Conservation (phyloP, 495 filamentous ascomycete species). For the Penicillium coprophilum region DNA sequence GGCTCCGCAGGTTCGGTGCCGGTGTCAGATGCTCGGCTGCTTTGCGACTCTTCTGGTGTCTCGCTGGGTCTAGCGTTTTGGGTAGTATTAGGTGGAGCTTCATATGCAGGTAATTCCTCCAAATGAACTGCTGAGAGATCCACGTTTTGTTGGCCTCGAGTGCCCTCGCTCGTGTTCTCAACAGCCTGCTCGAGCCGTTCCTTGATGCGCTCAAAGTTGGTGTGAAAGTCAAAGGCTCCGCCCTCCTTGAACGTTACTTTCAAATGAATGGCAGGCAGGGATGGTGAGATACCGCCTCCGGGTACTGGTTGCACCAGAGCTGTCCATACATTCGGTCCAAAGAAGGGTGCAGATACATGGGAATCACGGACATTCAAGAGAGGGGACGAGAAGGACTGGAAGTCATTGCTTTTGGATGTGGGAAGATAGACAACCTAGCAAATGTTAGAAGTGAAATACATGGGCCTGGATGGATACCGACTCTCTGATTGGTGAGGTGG, state of each 20-base stretch:
- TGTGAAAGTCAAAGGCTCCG: constrained; percentile 88
- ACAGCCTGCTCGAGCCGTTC: constrained; percentile 78
- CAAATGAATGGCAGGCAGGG: constrained; percentile 68
- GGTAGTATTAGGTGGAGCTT: constrained; percentile 31
- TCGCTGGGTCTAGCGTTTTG: constrained; percentile 6
- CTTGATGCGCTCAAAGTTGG: constrained; percentile 78
- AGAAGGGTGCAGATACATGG: constrained; percentile 88
- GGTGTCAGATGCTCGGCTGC: constrained; percentile 19
- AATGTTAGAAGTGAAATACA: background rate
- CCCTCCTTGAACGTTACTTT: constrained; percentile 92
- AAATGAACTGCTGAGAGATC: constrained; percentile 63
- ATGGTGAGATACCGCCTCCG: constrained; percentile 81
- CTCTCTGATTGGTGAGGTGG: constrained; percentile 89
- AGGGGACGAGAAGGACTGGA: constrained; percentile 88
- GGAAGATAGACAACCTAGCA: constrained; percentile 86
- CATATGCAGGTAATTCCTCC: constrained; percentile 84
- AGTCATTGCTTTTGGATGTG: constrained; percentile 58
- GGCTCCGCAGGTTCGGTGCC: constrained; percentile 65
- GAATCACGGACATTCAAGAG: constrained; percentile 82
- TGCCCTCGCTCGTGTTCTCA: constrained; percentile 60
- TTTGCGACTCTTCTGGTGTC: constrained; percentile 15
- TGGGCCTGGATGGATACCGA: constrained; percentile 39
- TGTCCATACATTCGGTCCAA: constrained; percentile 94
- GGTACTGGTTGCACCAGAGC: constrained; percentile 74
- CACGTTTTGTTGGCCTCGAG: constrained; percentile 48